Base-by-base conservation (phyloP, 305 asterid genomes). In the Striga hermonthica region DNA sequence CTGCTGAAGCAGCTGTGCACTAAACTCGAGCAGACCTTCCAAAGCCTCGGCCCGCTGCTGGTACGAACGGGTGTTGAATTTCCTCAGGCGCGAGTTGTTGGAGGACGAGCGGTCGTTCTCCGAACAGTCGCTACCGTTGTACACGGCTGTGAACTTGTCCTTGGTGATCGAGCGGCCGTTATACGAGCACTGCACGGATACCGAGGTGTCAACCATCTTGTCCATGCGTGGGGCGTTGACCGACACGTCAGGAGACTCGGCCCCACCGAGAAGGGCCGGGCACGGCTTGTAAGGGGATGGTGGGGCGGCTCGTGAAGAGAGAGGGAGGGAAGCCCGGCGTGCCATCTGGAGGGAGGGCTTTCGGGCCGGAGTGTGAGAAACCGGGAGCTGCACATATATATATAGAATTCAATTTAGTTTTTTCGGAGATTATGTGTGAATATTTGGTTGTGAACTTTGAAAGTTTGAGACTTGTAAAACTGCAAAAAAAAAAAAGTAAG, bases 31-130 rank as follows among this genome's bases (percentile, higher is more conserved):
- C 54, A 93, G 69, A 60, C 99, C 99, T 70, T 93, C 99, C 66
- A 93, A 67, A 28, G 99, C 99, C 45, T 93, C 99, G 0, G 99
- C 95, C 0, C 99, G 85, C 72, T 93, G 97, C 86, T 86, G 91
- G 84, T 76, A 86, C 5, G 97, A 90, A 4, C 95, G 80, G 8
- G 95, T 85, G 58, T 90, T 91, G 11, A 91, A 90, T 75, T 85
- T 84, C 4, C 90, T 87, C 12, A 77, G 89, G 28, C 86, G 80
- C 10, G 89, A 87, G 67, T 86, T 22, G 31, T 22, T 96, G 3
- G 88, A 78, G 2, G 95, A 83, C 3, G 91, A 83, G 5, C 78
- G 79, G 57, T 74, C 80, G 16, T 80, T 80, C 57, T 80, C 95
- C 3, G 96, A 87, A 77, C 90, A 79, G 41, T 86, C 92, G 16